Evolutionary conservation across 345 rosid genomes (phyloP).

Genomic region (Euphorbia pulcherrima): DNA sequence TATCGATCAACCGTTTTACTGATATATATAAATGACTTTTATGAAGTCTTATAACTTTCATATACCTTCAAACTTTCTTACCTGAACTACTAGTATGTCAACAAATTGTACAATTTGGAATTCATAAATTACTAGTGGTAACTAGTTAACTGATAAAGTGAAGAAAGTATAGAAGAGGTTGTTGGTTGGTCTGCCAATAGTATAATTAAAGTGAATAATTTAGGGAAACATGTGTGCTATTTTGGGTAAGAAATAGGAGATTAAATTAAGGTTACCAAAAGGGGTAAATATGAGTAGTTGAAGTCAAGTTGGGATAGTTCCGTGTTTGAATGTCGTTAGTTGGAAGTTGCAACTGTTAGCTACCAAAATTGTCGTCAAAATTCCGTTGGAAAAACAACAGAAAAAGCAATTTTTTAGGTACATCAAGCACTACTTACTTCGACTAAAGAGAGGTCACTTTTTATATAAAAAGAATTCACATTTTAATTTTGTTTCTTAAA

Average conservation of each 20-base stretch:
- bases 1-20: no score
- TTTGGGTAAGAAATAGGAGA: neutral
- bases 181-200: constrained; percentile 1
- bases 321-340: constrained; percentile 8
- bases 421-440: no score
- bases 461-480: no score
- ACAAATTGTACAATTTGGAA: no score
- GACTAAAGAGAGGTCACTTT: no score
- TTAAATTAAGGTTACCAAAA: constrained; percentile 12
- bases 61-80: no score
- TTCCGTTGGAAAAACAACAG: no score
- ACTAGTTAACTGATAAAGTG: neutral
- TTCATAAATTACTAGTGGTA: neutral
- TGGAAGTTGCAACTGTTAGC: constrained; percentile 16
- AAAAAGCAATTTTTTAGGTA: no score
- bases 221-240: neutral
- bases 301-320: neutral
- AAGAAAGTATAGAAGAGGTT: neutral
- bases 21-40: no score
- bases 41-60: neutral
- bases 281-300: neutral
- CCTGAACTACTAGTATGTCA: neutral
- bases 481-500: no score
- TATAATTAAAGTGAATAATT: neutral
- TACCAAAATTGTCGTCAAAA: neutral